Evolutionary conservation across 371 early-diverging fungal species (phyloP).

Genomic region (Phascolomyces articulosus): DNA sequence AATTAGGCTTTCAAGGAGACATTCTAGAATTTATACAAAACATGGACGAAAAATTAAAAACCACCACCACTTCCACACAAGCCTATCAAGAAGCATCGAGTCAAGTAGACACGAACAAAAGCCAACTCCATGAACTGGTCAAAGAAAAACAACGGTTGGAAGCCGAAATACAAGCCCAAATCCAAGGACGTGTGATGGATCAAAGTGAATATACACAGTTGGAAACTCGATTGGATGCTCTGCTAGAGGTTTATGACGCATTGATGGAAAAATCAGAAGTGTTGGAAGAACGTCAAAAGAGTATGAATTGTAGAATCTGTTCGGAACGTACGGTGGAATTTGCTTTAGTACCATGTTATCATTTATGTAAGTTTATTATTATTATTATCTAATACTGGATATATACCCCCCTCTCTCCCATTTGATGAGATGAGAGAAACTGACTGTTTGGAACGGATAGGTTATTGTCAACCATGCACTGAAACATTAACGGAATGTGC

Average conservation of each 20-base stretch:
- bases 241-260: background rate
- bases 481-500: background rate
- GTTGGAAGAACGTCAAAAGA: background rate
- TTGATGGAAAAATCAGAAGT: background rate
- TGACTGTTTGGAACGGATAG: no score
- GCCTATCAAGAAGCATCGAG: background rate
- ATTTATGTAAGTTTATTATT: conserved; percentile 26
- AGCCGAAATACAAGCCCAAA: background rate
- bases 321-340: conserved; percentile 28
- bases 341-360: conserved; percentile 41
- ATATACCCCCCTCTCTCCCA: no score
- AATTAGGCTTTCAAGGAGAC: no score
- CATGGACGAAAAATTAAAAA: no score
- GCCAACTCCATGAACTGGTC: background rate
- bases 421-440: no score
- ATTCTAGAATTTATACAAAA: no score
- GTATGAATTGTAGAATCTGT: conserved; percentile 40
- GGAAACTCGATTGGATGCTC: background rate
- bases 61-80: background rate
- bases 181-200: background rate
- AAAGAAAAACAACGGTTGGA: background rate
- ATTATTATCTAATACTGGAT: no score
- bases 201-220: background rate
- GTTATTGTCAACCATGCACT: conserved; percentile 7
- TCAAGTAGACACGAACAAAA: background rate